Percentiles rank a stretch among this genome's conserved stretches.
Evolutionary conservation across 2,329 filamentous ascomycete species (phyloP).

Genomic region (Berkeleyomyces basicola): DNA sequence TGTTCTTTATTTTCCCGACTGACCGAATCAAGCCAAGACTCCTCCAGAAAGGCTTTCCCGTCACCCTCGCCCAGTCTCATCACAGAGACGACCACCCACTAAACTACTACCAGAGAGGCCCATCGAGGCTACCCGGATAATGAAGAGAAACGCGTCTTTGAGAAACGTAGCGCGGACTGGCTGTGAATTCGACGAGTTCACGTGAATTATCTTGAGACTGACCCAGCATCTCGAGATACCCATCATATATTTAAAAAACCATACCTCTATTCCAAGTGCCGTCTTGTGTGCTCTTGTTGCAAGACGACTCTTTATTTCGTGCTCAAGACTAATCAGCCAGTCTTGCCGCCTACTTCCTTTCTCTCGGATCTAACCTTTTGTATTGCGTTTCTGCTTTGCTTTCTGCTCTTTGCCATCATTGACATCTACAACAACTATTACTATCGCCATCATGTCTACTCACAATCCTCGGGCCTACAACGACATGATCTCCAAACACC

Average conservation of each 20-base stretch:
- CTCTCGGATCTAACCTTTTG: not conserved
- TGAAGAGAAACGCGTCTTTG: constrained; percentile 15
- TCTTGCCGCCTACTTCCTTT: not conserved
- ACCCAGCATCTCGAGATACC: not conserved
- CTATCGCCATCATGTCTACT: constrained; percentile 2
- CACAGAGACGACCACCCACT: not conserved
- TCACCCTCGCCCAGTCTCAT: not conserved
- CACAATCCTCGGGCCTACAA: constrained; percentile 5
- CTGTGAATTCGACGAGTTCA: constrained; percentile 15
- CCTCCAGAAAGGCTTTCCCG: not conserved
- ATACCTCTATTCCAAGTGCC: not conserved
- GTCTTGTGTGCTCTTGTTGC: not conserved
- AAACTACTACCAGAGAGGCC: not conserved
- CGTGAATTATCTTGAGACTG: constrained; percentile 9
- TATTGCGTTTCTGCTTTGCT: not conserved
- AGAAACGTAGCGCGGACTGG: constrained; percentile 14
- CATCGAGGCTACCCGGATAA: constrained; percentile 10
- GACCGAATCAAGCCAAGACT: not conserved
- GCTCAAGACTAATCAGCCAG: constrained; percentile 2
- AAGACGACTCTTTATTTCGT: not conserved
- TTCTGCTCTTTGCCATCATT: not conserved
- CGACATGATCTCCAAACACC: constrained; percentile 6
- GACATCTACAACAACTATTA: not conserved
- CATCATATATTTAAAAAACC: not conserved
- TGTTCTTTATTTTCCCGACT: not conserved